phyloP scores from a whole-genome alignment of 345 rosid genomes.

The Acer saccharum region DNA sequence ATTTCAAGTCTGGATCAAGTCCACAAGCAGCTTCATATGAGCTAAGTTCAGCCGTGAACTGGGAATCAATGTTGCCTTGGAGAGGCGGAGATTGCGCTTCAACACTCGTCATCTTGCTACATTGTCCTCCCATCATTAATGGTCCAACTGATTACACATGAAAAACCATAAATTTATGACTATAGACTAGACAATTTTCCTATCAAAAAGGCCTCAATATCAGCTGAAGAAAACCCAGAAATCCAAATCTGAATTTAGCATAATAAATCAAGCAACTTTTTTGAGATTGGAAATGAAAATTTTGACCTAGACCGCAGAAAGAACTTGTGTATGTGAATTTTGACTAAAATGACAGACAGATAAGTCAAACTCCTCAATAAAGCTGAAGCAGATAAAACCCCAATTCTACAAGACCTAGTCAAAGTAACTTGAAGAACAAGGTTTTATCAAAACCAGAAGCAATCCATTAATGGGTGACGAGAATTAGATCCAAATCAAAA shows the following conservation, averaged over 20 bases:
- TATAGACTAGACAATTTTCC: background rate
- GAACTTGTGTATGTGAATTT: background rate
- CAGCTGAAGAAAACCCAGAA: background rate
- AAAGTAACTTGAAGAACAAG: background rate
- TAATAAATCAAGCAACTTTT: background rate
- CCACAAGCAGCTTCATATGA: conserved; percentile 77
- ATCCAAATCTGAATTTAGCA: background rate
- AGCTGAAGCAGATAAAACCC: no score
- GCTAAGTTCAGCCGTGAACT: conserved; percentile 47
- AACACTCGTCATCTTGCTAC: conserved; percentile 29
- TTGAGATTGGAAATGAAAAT: background rate
- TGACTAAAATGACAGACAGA: background rate
- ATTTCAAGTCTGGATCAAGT: conserved; percentile 64
- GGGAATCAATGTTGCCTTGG: conserved; percentile 28
- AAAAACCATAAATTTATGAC: conserved; percentile 6
- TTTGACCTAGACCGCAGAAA: background rate
- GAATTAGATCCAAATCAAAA: conserved; percentile 12
- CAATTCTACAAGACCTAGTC: background rate
- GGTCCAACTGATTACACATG: background rate
- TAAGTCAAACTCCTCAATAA: background rate
- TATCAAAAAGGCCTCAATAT: background rate
- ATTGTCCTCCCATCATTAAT: conserved; percentile 34
- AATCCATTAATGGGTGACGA: background rate
- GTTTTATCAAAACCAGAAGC: conserved; percentile 5
- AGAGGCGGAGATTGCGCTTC: conserved; percentile 32